Evolutionary conservation across 2,329 filamentous ascomycete genomes (phyloP).

Genomic region (Paecilomyces formosus): DNA sequence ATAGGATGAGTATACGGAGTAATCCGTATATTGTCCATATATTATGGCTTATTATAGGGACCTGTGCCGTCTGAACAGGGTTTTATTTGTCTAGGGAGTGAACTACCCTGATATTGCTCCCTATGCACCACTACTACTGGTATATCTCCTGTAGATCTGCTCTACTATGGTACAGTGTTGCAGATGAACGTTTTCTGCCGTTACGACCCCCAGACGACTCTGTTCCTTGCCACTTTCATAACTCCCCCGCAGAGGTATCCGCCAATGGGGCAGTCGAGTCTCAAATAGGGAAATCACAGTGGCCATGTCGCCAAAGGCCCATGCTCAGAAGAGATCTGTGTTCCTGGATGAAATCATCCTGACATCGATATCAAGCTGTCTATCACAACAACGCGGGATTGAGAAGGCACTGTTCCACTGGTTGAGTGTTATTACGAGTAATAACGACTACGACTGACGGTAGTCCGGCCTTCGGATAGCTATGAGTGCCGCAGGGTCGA

Average conservation of each 20-base stretch:
- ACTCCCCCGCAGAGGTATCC: too few species aligned
- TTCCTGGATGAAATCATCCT: not conserved
- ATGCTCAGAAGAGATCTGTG: too few species aligned
- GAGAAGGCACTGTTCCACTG: not conserved
- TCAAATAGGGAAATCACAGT: too few species aligned
- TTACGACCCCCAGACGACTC: not conserved
- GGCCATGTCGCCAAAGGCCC: too few species aligned
- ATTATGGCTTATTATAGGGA: not conserved
- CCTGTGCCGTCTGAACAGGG: too few species aligned
- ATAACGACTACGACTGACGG: not conserved
- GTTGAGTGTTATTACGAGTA: not conserved
- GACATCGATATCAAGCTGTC: not conserved
- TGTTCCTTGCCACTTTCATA: too few species aligned
- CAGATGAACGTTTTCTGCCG: not conserved
- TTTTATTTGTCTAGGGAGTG: too few species aligned
- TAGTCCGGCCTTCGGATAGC: not conserved
- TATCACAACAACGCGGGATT: not conserved
- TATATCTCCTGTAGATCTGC: not conserved
- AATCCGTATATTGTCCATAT: not conserved
- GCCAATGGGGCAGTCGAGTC: too few species aligned
- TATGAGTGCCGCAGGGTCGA: not conserved
- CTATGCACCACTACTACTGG: not conserved
- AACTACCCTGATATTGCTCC: not conserved
- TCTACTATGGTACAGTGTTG: not conserved
- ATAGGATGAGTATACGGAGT: not conserved